Base-by-base conservation (phyloP, 176 grass and related monocot species). In the Chrysopogon serrulatus region DNA sequence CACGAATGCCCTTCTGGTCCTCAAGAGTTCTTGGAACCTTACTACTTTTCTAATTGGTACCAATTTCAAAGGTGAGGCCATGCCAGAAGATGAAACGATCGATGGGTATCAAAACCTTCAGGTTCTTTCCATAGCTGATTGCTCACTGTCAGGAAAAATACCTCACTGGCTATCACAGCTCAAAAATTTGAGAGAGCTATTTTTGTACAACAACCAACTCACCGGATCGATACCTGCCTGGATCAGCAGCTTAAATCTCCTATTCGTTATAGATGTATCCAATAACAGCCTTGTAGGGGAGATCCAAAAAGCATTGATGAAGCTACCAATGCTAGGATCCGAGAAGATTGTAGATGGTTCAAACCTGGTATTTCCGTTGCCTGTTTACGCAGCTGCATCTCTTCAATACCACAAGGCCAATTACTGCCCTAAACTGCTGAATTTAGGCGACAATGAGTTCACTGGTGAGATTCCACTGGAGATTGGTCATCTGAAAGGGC, bases 81-180 rank as follows among this genome's bases (percentile, higher is more conserved):
- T 87, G 17, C 83, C 67, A n/a, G 26, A 88, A 1, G 80, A 63
- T 59, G 48, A 81, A 1, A 78, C 2, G 5, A 10, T 75, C 1
- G 19, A 61, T 10, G 80, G 89, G 5, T 87, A 67, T 47, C 7
- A 66, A 10, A 74, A 47, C 21, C 42, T 90, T 48, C 42, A 36
- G 39, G 3, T 78, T 18, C 34, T 90, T 13, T 21, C 14, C 14
- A 19, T 90, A 3, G 6, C 0, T 10, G 11, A 7, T 0, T 83
- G 84, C 19, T 8, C 3, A 32, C 45, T 86, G 35, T 83, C 30
- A 2, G 89, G 84, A 28, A 15, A 73, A 11, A 81, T 91, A 81
- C 90, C 90, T 40, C 13, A 2, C 3, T 91, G 85, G 85, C 1
- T 88, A 72, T 85, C 82, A 2, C 82, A 82, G 10, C 59, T 92